These are phyloP conservation scores for Alternaria metachromatica DNA, from an alignment of 2,329 filamentous ascomycete genomes.

Conservation along the genomic window DNA sequence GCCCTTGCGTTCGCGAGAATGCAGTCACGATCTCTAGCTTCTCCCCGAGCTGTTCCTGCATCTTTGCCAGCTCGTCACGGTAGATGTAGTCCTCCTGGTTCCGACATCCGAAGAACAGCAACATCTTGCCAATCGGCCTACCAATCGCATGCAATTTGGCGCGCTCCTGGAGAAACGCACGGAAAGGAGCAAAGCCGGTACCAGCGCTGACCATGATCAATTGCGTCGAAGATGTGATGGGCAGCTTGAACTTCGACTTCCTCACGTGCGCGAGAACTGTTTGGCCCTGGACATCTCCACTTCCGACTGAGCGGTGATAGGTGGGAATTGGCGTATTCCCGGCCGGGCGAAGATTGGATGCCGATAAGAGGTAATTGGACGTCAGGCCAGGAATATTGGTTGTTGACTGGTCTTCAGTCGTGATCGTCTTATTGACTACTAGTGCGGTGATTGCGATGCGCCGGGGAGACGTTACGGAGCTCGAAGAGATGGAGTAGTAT, in stretches of 20 bases:
- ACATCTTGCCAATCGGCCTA: constrained; percentile 36
- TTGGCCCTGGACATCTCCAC: constrained; percentile 23
- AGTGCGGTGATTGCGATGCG: constrained; percentile 49
- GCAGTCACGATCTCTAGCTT: constrained; percentile 35
- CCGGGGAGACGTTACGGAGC: constrained; percentile 48
- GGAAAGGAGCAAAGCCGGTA: constrained; percentile 46
- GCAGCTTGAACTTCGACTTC: constrained; percentile 57
- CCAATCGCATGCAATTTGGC: constrained; percentile 42
- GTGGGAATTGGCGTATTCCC: constrained; percentile 19
- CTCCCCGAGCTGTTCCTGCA: constrained; percentile 27
- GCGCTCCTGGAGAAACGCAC: constrained; percentile 44
- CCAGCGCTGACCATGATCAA: constrained; percentile 54
- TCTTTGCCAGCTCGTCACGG: constrained; percentile 30
- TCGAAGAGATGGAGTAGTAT: constrained; percentile 48
- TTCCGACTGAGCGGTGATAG: constrained; percentile 16
- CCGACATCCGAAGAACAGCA: constrained; percentile 46
- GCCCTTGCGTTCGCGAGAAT: constrained; percentile 26
- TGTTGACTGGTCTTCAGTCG: constrained; percentile 13
- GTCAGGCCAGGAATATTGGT: constrained; percentile 45
- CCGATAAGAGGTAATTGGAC: constrained; percentile 49
- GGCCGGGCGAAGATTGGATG: constrained; percentile 27
- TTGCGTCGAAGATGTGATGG: constrained; percentile 51
- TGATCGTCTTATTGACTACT: constrained; percentile 43
- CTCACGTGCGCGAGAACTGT: constrained; percentile 51
- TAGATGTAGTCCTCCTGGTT: constrained; percentile 45